A percentile compares a stretch with the other conserved stretches of the same genome.
These are phyloP conservation scores for Leccinum olivaceopallidum DNA, from an alignment of 768 basidiomycete genomes.

Conservation along the genomic window DNA sequence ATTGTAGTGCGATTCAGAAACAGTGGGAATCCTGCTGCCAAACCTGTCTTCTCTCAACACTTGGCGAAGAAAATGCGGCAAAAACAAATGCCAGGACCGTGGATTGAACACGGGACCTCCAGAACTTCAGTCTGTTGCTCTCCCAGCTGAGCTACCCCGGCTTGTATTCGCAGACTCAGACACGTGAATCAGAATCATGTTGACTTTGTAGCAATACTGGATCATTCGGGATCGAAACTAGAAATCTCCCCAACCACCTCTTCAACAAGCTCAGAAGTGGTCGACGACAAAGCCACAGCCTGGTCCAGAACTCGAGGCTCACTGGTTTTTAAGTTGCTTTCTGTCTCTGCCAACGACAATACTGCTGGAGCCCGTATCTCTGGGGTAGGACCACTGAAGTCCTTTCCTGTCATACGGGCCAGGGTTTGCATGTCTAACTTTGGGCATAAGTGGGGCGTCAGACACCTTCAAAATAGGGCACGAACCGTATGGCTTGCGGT, in stretches of 20 bases:
- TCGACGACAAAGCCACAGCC: conserved; percentile 35
- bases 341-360: conserved; percentile 34
- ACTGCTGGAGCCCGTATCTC: conserved; percentile 52
- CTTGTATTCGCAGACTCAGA: conserved; percentile 11
- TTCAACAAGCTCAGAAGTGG: conserved; percentile 32
- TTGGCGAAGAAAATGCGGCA: neutral
- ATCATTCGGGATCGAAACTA: conserved; percentile 23
- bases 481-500: conserved; percentile 75
- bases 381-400: conserved; percentile 81
- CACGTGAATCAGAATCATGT: neutral
- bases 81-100: conserved; percentile 48
- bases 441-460: neutral
- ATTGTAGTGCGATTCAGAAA: neutral
- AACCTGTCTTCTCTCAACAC: neutral
- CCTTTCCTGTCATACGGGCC: conserved; percentile 80
- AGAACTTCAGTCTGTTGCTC: conserved; percentile 74
- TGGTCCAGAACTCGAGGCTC: conserved; percentile 1
- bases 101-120: conserved; percentile 60
- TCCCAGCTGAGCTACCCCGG: conserved; percentile 75
- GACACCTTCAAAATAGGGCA: conserved; percentile 9
- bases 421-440: conserved; percentile 66
- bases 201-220: neutral
- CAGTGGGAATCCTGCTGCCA: neutral
- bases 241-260: conserved; percentile 34
- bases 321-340: neutral